Evolutionary conservation across 441 rosid species (phyloP).

Genomic region (Jatropha podagrica): DNA sequence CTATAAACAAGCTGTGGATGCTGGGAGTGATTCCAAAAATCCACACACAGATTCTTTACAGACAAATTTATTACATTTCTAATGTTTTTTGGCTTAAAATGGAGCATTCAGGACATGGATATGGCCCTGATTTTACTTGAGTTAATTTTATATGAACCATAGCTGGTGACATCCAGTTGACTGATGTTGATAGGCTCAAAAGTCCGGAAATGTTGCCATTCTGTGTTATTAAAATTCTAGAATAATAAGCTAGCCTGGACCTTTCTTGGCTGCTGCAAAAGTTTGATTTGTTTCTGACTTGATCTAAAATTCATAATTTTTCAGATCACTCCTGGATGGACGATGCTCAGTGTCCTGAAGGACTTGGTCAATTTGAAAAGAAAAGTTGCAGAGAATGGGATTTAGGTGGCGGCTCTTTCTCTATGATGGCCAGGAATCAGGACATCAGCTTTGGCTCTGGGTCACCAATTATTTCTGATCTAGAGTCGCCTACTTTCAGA

Average conservation of each 20-base stretch:
- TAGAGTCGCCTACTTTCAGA: conserved; percentile 37
- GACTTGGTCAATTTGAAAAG: conserved; percentile 18
- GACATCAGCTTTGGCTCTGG: conserved; percentile 68
- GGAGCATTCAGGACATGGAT: neutral
- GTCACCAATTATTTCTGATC: conserved; percentile 33
- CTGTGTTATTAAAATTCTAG: neutral
- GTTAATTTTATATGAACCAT: neutral
- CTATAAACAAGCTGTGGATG: neutral
- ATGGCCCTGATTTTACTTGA: too few relatives aligned
- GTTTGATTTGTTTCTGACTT: neutral
- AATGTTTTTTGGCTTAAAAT: neutral
- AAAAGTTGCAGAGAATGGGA: conserved; percentile 36
- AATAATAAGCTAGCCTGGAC: neutral
- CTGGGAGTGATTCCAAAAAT: neutral
- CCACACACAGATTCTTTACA: neutral
- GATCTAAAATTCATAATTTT: conserved; percentile 8
- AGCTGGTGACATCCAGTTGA: neutral
- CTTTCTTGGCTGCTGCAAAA: conserved; percentile 5
- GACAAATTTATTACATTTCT: neutral
- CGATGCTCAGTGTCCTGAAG: conserved; percentile 22
- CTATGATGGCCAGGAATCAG: conserved; percentile 43
- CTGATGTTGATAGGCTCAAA: neutral
- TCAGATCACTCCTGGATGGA: conserved; percentile 59
- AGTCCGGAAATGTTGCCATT: neutral
- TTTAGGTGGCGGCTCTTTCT: conserved; percentile 37